Percentiles rank a stretch among this genome's conserved stretches.
Evolutionary conservation across 2,329 filamentous ascomycete genomes (phyloP).

Genomic region (Botryosphaeria dothidea): DNA sequence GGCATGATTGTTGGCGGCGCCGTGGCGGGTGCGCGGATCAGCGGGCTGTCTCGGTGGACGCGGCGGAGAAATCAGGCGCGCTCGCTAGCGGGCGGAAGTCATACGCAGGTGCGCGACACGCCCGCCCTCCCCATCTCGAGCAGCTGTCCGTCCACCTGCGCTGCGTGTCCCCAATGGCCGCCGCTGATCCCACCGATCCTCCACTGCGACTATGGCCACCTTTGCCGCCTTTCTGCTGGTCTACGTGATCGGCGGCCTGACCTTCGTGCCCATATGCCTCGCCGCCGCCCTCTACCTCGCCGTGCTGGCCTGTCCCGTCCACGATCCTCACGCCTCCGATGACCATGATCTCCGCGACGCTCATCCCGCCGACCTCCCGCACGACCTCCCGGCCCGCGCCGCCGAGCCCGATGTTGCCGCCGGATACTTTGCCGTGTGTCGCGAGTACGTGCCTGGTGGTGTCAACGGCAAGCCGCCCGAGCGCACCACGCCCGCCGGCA

Average conservation of each 20-base stretch:
- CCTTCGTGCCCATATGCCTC: conserved; percentile 76
- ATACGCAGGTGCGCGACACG: neutral
- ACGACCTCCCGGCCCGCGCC: conserved; percentile 58
- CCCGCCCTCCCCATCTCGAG: neutral
- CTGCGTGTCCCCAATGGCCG: conserved; percentile 17
- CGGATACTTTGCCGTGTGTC: conserved; percentile 92
- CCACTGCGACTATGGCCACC: conserved; percentile 29
- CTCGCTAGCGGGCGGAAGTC: neutral
- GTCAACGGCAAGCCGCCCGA: conserved; percentile 93
- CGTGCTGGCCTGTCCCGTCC: conserved; percentile 64
- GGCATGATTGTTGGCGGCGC: no score
- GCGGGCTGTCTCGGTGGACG: no score
- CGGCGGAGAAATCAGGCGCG: neutral
- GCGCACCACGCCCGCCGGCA: conserved; percentile 76
- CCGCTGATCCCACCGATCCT: neutral
- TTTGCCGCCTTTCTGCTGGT: conserved; percentile 64
- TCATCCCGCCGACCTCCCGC: conserved; percentile 50
- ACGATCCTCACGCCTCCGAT: conserved; percentile 54
- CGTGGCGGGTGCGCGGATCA: no score
- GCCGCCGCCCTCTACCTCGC: conserved; percentile 63
- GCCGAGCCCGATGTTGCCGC: conserved; percentile 78
- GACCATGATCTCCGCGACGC: conserved; percentile 52
- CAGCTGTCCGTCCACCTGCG: neutral
- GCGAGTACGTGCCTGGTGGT: conserved; percentile 88
- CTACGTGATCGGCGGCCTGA: conserved; percentile 85